phyloP scores from a whole-genome alignment of 176 grass and related monocot species.

The Oryza coarctata region DNA sequence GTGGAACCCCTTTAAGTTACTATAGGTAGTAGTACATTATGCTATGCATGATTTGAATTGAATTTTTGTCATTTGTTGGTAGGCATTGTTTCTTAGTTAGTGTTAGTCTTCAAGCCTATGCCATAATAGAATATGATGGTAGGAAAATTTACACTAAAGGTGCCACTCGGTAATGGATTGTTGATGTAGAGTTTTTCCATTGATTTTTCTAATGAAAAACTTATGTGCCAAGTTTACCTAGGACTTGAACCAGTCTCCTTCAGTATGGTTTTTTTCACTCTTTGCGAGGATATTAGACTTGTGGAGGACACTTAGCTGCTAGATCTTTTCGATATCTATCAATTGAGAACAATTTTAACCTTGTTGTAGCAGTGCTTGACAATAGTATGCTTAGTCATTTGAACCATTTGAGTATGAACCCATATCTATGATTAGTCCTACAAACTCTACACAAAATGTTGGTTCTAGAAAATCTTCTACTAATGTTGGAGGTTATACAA shows the following conservation, averaged over 20 bases:
- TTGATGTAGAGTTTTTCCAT: neutral
- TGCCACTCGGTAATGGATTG: neutral
- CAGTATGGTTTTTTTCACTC: neutral
- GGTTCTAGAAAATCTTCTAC: neutral
- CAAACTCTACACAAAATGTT: too few species aligned
- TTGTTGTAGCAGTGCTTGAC: neutral
- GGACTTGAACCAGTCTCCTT: neutral
- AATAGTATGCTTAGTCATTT: rapidly evolving
- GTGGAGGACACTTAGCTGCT: too few species aligned
- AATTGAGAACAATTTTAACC: neutral
- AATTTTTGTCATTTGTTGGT: neutral
- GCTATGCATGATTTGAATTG: too few species aligned
- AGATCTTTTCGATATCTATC: neutral
- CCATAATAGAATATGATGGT: neutral
- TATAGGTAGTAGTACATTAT: too few species aligned
- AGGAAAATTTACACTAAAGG: neutral
- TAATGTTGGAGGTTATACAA: too few species aligned
- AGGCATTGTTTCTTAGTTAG: neutral
- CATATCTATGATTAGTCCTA: rapidly evolving
- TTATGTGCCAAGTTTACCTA: neutral
- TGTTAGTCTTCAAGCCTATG: neutral
- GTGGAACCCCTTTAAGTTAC: too few species aligned
- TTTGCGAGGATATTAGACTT: neutral
- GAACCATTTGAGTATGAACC: neutral
- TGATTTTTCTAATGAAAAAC: neutral